Base-by-base conservation (phyloP, 495 filamentous ascomycete genomes). In the Xylaria longipes region DNA sequence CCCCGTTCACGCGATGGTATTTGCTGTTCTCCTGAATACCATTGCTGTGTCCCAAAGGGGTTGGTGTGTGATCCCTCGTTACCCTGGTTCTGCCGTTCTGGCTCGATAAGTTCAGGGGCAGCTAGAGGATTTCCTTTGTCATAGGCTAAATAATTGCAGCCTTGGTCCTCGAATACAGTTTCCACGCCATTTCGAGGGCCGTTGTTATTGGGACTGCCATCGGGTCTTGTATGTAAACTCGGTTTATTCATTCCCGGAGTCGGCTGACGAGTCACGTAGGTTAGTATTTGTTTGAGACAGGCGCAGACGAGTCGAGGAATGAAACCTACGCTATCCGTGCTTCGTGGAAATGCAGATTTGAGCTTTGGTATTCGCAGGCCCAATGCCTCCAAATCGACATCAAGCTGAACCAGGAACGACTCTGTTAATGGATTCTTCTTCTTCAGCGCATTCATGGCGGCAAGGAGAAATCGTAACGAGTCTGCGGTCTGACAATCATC, bases 361-460 rank as follows among this genome's bases (percentile, higher is more conserved):
- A 87, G 81, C 69, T 86, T 88, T 12, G 85, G 85, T 68, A 88
- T 85, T 25, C 85, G 82, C 69, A 81, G 74, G 31, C 86, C 86
- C 39, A 89, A 77, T 8, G 91, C 90, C 77, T 95, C 92, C 2
- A 98, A 87, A 76, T 99, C 96, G 11, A 97, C 91, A 77, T 98
- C 94, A 5, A 99, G 84, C 80, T 98, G 96, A 31, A 95, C 91
- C 43, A 98, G 84, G 85, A 99, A 99, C 0, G 95, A 97, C 76
- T 97, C 95, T 1, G 95, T 95, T 57, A 99, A 85, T 2, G 95
- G 95, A 73, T 97, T 98, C 75, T 93, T 92, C 62, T 85, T 88
- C 80, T 96, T 97, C 73, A 99, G 79, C 20, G 93, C 92, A 57
- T 93, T 92, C 87, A 99, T 95, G 14, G 95, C 95, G 37, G 89